A percentile compares a stretch with the other conserved stretches of the same genome.
Conservation (phyloP, 1,139 yeast species). For the Saccharomyces hybrid region DNA sequence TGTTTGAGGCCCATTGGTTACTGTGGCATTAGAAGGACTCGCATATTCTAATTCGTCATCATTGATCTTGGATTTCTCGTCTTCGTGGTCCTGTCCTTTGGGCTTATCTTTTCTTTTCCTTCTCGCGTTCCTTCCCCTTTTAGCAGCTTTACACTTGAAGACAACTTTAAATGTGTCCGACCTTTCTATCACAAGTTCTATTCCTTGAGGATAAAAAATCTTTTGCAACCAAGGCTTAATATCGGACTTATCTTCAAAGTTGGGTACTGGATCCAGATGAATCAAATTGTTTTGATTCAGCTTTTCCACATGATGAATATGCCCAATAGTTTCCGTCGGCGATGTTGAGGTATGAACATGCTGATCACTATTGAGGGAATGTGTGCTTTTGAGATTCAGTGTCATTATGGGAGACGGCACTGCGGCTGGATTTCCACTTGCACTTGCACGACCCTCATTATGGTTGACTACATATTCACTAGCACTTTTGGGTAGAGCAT, state of each 20-base stretch:
- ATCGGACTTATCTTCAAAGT: conserved; percentile 39
- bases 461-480: neutral
- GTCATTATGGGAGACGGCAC: neutral
- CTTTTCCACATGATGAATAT: conserved; percentile 8
- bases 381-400: neutral
- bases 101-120: neutral
- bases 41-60: neutral
- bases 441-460: neutral
- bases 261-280: conserved; percentile 35
- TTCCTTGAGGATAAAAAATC: conserved; percentile 43
- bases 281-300: conserved; percentile 29
- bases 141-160: conserved; percentile 53
- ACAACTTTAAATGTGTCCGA: conserved; percentile 63
- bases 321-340: neutral
- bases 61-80: neutral
- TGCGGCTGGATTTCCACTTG: neutral
- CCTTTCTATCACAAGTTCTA: conserved; percentile 59
- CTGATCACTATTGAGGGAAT: neutral
- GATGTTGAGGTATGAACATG: neutral
- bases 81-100: neutral
- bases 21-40: neutral
- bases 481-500: neutral
- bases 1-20: neutral
- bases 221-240: conserved; percentile 66
- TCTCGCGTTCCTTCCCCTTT: conserved; percentile 25